Evolutionary conservation across 495 filamentous ascomycete genomes (phyloP), one percentile per base, ranked within the genome.

Genomic region (Aspergillus carlsbadensis): DNA sequence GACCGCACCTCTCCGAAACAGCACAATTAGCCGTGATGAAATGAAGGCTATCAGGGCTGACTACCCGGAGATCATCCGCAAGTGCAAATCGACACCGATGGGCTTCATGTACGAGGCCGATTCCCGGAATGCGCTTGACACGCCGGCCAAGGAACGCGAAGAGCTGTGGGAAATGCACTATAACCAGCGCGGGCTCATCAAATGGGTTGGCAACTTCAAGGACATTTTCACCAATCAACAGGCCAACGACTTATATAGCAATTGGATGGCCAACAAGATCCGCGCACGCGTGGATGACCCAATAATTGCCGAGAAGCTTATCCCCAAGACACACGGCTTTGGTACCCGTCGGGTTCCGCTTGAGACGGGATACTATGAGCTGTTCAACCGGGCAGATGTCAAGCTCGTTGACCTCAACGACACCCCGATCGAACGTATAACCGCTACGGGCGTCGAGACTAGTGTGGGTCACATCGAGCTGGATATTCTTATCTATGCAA

Each of bases 1-100:
- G 54, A 71, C 68, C 15, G 62, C 81, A 6, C 78, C 75, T 0
- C 78, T 85, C 70, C 63, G 68, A 6, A 79, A 84, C 57, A 44
- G 60, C 7, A 39, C 61, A 11, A 62, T 85, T 37, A 68, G 61
- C 15, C 54, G 60, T 0, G 68, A 78, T 13, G 78, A 82, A 53
- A 76, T 80, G 65, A 15, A 71, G 2, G 55, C 72, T 20, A 59
- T 67, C n/a, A 74, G 78, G 43, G 33, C 52, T 6, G 59, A 62
- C 0, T 81, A 82, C 35, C 70, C 61, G 0, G 61, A 80, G 10
- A 66, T 79, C 71, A 77, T 68, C 62, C 68, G 31, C 15, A 60
- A 47, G 18, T 65, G 64, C 26, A 39, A 49, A 0, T 70, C 53
- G 11, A 52, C 56, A 7, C 49, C 31, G 14, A 49, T 52, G 15